These are phyloP conservation scores for Solanum virginianum DNA, from an alignment of 257 asterid species.

Conservation along the genomic window DNA sequence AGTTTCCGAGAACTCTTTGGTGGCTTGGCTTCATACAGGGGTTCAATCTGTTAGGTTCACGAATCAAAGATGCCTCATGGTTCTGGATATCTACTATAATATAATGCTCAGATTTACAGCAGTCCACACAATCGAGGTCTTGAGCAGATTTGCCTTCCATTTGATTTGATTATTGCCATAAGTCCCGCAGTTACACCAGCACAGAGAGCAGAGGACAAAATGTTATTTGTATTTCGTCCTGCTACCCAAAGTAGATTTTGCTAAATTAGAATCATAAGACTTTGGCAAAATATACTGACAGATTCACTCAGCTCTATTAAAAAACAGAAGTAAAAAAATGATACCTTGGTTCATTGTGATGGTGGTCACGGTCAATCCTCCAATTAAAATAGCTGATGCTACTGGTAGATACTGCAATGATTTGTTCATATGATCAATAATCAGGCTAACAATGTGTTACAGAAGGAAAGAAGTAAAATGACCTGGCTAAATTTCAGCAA, in stretches of 20 bases:
- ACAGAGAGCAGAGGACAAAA: slow-evolving; percentile 54
- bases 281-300: neutral
- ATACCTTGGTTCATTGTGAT: slow-evolving; percentile 88
- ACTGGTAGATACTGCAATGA: slow-evolving; percentile 84
- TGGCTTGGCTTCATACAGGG: neutral
- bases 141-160: slow-evolving; percentile 91
- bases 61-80: neutral
- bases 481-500: neutral
- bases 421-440: neutral
- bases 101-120: slow-evolving; percentile 17
- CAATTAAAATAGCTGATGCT: slow-evolving; percentile 88
- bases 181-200: slow-evolving; percentile 79
- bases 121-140: slow-evolving; percentile 90
- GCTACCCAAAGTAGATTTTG: slow-evolving; percentile 15
- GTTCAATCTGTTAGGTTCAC: neutral
- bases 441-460: neutral
- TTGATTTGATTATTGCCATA: slow-evolving; percentile 70
- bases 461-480: neutral
- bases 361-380: slow-evolving; percentile 86
- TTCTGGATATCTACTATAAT: neutral
- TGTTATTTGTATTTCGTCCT: slow-evolving; percentile 52
- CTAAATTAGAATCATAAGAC: neutral
- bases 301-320: neutral
- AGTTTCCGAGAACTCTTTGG: neutral
- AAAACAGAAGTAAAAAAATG: neutral